These are phyloP conservation scores for Yamadazyma atlantica DNA, from an alignment of 1,139 yeast species.

Conservation along the genomic window DNA sequence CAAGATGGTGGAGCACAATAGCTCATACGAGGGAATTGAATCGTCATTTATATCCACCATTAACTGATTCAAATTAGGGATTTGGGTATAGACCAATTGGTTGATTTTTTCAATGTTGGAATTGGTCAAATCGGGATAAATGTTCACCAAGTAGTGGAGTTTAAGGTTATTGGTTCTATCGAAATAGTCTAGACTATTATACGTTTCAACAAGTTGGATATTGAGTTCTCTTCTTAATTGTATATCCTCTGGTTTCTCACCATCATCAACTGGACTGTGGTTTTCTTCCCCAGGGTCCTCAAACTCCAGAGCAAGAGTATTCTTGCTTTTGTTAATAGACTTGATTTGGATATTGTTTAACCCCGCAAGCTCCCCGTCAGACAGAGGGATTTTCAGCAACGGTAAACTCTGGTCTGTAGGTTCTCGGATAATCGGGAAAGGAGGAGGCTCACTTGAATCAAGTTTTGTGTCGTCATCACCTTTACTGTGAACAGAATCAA, in stretches of 20 bases:
- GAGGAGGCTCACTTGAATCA: neutral
- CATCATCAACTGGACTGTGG: neutral
- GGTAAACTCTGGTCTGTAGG: neutral
- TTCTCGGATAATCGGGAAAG: neutral
- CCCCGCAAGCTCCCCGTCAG: constrained; percentile 8
- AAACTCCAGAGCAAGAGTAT: constrained; percentile 7
- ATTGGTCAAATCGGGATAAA: constrained; percentile 30
- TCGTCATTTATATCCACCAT: constrained; percentile 35
- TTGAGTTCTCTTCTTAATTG: constrained; percentile 6
- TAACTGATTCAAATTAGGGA: constrained; percentile 23
- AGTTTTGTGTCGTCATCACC: constrained; percentile 1
- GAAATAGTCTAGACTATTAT: constrained; percentile 13
- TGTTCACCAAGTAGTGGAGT: constrained; percentile 24
- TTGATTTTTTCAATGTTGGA: constrained; percentile 21
- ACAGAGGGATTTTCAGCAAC: neutral
- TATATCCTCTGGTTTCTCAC: constrained; percentile 1
- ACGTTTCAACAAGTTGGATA: constrained; percentile 7
- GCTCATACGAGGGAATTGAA: constrained; percentile 36
- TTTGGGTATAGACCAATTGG: constrained; percentile 20
- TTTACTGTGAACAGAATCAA: constrained; percentile 6
- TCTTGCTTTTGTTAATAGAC: constrained; percentile 11
- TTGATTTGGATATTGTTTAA: constrained; percentile 12
- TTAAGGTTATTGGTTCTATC: constrained; percentile 20
- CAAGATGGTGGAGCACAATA: constrained; percentile 31
- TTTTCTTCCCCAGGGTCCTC: too few relatives aligned